Conservation (phyloP, 768 basidiomycete species). For the Sutorius australiensis region DNA sequence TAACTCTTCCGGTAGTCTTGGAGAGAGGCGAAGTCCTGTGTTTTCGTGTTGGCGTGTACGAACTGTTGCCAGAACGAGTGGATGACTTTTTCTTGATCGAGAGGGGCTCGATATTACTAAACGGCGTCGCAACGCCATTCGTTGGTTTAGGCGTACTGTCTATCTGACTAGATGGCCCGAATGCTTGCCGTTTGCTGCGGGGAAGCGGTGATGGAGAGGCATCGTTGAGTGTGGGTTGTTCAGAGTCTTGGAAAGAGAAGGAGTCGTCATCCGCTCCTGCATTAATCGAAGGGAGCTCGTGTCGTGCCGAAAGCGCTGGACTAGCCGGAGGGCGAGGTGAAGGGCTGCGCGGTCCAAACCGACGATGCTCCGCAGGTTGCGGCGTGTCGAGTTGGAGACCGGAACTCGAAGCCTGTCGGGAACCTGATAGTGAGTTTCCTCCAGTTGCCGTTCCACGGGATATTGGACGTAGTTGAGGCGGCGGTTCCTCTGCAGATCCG, state of each 20-base stretch:
- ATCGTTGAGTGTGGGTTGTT: slow-evolving; percentile 28
- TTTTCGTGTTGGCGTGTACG: slow-evolving; percentile 35
- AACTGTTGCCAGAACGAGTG: slow-evolving; percentile 42
- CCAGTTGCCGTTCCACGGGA: slow-evolving; percentile 47
- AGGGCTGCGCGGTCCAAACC: slow-evolving; percentile 70
- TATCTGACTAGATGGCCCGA: slow-evolving; percentile 49
- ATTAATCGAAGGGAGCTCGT: slow-evolving; percentile 42
- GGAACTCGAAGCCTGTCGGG: slow-evolving; percentile 42
- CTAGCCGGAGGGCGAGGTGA: slow-evolving; percentile 61
- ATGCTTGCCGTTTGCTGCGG: slow-evolving; percentile 68
- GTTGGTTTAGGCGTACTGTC: slow-evolving; percentile 51
- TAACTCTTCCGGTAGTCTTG: slow-evolving; percentile 39
- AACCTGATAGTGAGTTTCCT: slow-evolving; percentile 44
- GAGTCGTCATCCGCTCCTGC: slow-evolving; percentile 44
- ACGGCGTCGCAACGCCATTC: slow-evolving; percentile 32
- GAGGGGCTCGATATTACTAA: slow-evolving; percentile 62
- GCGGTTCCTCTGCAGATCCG: slow-evolving; percentile 51
- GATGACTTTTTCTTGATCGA: slow-evolving; percentile 85
- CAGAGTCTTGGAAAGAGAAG: slow-evolving; percentile 23
- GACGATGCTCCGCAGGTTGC: slow-evolving; percentile 55
- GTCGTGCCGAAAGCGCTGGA: slow-evolving; percentile 23
- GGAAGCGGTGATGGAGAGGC: slow-evolving; percentile 51
- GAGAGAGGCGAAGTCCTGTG: slow-evolving; percentile 52
- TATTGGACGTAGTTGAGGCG: slow-evolving; percentile 48
- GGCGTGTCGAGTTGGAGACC: slow-evolving; percentile 41